Percentiles rank a stretch among this genome's conserved stretches.
These are phyloP conservation scores for Petunia secreta DNA, from an alignment of 257 asterid species.

Conservation along the genomic window DNA sequence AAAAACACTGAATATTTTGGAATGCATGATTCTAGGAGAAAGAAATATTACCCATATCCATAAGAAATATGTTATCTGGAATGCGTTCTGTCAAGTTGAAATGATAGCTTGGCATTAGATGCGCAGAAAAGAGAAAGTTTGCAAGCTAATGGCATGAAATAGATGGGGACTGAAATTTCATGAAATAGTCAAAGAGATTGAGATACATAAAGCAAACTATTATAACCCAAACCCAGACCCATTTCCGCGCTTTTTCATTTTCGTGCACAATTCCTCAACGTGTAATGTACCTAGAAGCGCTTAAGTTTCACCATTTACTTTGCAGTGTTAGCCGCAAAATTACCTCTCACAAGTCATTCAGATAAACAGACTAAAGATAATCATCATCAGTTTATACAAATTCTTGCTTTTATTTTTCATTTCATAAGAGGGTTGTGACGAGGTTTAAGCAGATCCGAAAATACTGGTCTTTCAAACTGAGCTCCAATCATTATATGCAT, in stretches of 20 bases:
- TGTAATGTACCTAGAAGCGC: background rate
- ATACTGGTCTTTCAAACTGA: background rate
- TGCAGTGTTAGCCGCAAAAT: background rate
- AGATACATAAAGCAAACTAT: background rate
- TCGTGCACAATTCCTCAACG: background rate
- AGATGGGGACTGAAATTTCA: background rate
- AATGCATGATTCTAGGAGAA: background rate
- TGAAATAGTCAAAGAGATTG: background rate
- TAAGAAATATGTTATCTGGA: constrained; percentile 41
- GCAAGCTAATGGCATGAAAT: background rate
- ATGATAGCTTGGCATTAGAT: background rate
- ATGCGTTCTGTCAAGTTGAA: constrained; percentile 34
- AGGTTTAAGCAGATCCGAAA: background rate
- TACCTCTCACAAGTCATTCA: constrained; percentile 7
- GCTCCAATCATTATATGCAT: background rate
- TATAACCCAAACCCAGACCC: background rate
- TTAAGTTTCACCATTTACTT: background rate
- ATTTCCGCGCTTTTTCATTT: background rate
- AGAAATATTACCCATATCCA: constrained; percentile 40
- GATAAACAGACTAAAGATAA: background rate
- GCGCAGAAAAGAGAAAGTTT: background rate
- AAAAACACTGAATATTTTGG: background rate
- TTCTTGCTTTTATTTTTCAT: background rate
- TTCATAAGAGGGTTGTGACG: background rate
- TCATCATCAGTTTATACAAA: background rate